Conservation (phyloP, 2,329 filamentous ascomycete species). For the Helicocarpus griseus region DNA sequence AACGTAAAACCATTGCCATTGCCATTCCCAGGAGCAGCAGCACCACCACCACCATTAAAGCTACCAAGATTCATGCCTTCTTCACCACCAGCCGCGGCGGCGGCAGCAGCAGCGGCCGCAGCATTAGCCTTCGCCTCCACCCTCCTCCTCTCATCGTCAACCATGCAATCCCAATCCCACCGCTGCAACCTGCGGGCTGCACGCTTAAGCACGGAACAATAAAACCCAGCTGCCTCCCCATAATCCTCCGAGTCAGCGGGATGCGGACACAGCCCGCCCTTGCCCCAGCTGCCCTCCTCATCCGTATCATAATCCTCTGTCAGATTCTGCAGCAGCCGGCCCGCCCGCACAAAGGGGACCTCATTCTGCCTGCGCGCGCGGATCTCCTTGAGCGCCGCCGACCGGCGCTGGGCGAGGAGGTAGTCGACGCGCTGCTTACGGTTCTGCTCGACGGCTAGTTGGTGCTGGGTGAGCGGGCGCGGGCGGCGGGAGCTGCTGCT, state of each 20-base stretch:
- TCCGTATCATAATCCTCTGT: constrained; percentile 39
- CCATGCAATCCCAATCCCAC: constrained; percentile 33
- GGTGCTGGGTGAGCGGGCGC: constrained; percentile 40
- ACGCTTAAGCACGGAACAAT: constrained; percentile 34
- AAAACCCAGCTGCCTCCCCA: constrained; percentile 38
- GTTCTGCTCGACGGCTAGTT: constrained; percentile 41
- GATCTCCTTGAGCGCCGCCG: constrained; percentile 28
- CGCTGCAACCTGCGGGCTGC: constrained; percentile 34
- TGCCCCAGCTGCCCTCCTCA: constrained; percentile 35
- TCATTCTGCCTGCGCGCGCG: constrained; percentile 30
- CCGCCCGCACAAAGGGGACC: constrained; percentile 31
- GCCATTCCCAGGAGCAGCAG: too few species aligned
- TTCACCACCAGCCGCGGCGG: not conserved
- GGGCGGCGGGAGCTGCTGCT: constrained; percentile 27
- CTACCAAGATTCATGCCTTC: too few species aligned
- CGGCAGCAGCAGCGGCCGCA: not conserved
- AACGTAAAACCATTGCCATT: not conserved
- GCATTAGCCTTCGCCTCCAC: not conserved
- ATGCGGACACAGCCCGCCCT: constrained; percentile 33
- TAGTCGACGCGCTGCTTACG: constrained; percentile 40
- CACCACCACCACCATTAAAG: too few species aligned
- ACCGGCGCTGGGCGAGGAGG: constrained; percentile 34
- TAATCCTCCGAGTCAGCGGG: constrained; percentile 37
- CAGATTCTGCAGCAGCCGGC: constrained; percentile 32
- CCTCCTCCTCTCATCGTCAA: constrained; percentile 1